phyloP scores from a whole-genome alignment of 768 basidiomycete species.

The Lactifluus echinatus region DNA sequence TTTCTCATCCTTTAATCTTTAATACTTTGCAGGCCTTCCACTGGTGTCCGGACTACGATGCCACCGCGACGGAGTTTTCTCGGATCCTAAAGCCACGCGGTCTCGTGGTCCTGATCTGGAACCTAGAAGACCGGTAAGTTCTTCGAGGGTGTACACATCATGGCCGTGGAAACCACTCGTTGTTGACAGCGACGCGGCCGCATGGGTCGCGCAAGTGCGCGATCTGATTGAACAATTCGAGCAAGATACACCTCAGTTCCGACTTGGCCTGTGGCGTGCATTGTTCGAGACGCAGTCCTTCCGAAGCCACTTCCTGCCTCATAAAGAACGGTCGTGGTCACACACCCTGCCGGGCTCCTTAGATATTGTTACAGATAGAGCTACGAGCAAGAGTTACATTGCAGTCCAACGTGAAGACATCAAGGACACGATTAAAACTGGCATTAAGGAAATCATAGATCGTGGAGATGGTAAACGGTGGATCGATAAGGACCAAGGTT shows the following conservation, averaged over 20 bases:
- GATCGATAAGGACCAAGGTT: constrained; percentile 64
- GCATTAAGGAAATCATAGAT: constrained; percentile 48
- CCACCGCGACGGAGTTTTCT: constrained; percentile 66
- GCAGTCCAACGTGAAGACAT: constrained; percentile 51
- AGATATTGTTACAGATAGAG: constrained; percentile 54
- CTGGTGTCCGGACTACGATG: constrained; percentile 79
- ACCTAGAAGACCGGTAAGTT: constrained; percentile 70
- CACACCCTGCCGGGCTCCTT: constrained; percentile 46
- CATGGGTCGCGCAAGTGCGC: constrained; percentile 71
- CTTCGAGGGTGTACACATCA: not conserved
- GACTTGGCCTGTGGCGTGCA: constrained; percentile 63
- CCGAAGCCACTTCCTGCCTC: constrained; percentile 46
- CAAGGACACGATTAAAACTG: constrained; percentile 41
- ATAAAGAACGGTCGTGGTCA: constrained; percentile 46
- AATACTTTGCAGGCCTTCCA: constrained; percentile 95
- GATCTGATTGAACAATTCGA: constrained; percentile 64
- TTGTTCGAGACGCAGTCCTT: constrained; percentile 61
- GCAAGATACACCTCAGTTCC: constrained; percentile 72
- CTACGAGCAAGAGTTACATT: constrained; percentile 81
- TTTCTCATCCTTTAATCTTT: not conserved
- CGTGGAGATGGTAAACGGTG: constrained; percentile 57
- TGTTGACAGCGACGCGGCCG: constrained; percentile 40
- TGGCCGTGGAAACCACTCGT: not conserved
- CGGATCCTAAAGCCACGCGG: constrained; percentile 76
- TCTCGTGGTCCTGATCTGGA: constrained; percentile 74